phyloP scores from a whole-genome alignment of 805 yeast genomes.

The Lipomyces starkeyi region DNA sequence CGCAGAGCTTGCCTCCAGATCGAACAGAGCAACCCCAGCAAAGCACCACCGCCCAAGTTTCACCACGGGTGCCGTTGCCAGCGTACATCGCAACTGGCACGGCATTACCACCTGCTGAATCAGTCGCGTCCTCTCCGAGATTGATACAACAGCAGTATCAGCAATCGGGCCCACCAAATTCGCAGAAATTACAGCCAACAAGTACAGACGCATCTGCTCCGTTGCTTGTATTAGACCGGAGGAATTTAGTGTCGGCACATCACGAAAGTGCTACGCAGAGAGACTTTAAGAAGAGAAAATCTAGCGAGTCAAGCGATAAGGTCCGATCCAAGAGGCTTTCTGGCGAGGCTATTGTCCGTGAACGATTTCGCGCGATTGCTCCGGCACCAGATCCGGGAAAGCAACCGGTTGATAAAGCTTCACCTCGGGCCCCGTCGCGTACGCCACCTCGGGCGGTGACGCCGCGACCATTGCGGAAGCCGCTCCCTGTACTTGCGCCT shows the following conservation, averaged over 20 bases:
- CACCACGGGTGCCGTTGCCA: slow-evolving; percentile 4
- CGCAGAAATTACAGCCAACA: not conserved
- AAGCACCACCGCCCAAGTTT: not conserved
- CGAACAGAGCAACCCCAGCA: not conserved
- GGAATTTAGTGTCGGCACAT: not conserved
- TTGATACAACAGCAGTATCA: not conserved
- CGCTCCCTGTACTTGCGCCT: not conserved
- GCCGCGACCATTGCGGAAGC: not conserved
- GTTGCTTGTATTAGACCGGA: not conserved
- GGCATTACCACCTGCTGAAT: slow-evolving; percentile 7
- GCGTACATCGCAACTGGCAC: slow-evolving; percentile 9
- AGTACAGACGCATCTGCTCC: not conserved
- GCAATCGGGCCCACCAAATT: not conserved
- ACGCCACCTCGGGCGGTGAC: not conserved
- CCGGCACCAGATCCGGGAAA: not conserved
- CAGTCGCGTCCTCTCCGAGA: not conserved
- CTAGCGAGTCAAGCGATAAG: not conserved
- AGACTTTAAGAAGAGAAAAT: not conserved
- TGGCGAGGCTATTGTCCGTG: not conserved
- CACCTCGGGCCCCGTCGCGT: not conserved
- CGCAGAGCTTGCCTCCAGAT: not conserved
- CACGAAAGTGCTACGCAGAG: not conserved
- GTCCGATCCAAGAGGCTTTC: not conserved
- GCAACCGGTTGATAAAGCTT: not conserved
- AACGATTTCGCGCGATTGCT: slow-evolving; percentile 1